Percentiles rank a stretch among this genome's conserved stretches.
phyloP scores from a whole-genome alignment of 768 basidiomycete genomes.

The Suillus brevipes region DNA sequence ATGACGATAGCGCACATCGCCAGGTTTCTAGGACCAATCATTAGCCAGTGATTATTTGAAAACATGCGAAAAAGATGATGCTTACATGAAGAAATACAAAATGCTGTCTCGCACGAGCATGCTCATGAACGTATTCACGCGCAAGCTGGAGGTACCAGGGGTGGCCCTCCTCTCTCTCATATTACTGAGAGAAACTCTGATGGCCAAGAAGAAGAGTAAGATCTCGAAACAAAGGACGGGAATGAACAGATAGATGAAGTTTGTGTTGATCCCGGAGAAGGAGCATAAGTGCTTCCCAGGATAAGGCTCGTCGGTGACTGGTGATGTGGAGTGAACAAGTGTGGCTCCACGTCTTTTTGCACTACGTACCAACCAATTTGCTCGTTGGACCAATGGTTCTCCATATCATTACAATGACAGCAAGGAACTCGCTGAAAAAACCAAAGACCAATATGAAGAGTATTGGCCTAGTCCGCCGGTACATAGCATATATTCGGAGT shows the following conservation, averaged over 20 bases:
- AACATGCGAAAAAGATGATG: neutral
- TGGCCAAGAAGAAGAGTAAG: slow-evolving; percentile 25
- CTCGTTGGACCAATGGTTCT: slow-evolving; percentile 27
- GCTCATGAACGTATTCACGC: slow-evolving; percentile 22
- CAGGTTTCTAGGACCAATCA: slow-evolving; percentile 23
- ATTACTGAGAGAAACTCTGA: slow-evolving; percentile 17
- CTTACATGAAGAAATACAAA: slow-evolving; percentile 34
- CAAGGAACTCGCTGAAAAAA: slow-evolving; percentile 26
- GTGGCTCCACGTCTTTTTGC: neutral
- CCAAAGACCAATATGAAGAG: slow-evolving; percentile 18
- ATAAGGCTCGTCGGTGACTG: slow-evolving; percentile 13
- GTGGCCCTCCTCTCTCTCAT: slow-evolving; percentile 4
- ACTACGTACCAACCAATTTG: neutral
- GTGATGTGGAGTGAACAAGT: neutral
- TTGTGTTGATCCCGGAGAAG: slow-evolving; percentile 23
- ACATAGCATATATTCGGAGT: slow-evolving; percentile 36
- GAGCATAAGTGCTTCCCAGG: slow-evolving; percentile 18
- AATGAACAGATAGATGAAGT: slow-evolving; percentile 30
- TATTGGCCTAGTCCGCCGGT: slow-evolving; percentile 24
- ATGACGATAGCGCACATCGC: slow-evolving; percentile 24
- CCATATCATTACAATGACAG: slow-evolving; percentile 28
- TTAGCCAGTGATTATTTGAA: neutral
- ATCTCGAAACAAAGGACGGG: slow-evolving; percentile 33
- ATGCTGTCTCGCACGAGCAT: slow-evolving; percentile 31
- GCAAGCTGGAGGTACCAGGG: slow-evolving; percentile 5